Evolutionary conservation across 148 eudicot species (phyloP).

Genomic region (Spergularia marina): DNA sequence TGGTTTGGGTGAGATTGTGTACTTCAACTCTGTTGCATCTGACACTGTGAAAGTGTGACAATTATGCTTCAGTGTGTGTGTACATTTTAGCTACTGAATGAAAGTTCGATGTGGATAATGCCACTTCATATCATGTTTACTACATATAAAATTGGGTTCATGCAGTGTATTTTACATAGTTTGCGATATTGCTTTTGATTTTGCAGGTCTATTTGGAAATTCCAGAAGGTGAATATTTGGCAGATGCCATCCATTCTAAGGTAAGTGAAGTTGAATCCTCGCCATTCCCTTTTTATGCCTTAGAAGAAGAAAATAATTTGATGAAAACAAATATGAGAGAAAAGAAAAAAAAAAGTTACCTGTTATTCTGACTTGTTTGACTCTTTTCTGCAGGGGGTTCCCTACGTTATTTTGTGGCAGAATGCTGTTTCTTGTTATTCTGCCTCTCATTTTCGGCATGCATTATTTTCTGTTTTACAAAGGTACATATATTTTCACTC

Average conservation of each 20-base stretch:
- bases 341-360: not conserved
- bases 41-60: not conserved
- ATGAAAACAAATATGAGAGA: not conserved
- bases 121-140: not conserved
- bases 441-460: conserved; percentile 85
- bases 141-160: not conserved
- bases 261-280: conserved; percentile 31
- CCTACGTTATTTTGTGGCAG: conserved; percentile 86
- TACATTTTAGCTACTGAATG: conserved; percentile 1
- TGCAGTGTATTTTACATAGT: not conserved
- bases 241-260: conserved; percentile 72
- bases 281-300: not conserved
- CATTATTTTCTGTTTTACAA: conserved; percentile 77
- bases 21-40: not conserved
- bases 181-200: conserved; percentile 13
- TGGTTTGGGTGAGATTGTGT: not conserved
- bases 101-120: not conserved
- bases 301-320: not conserved
- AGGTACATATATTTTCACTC: conserved; percentile 44
- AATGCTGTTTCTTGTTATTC: conserved; percentile 56
- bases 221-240: conserved; percentile 68
- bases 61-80: not conserved
- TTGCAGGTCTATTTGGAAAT: conserved; percentile 89
- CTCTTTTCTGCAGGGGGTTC: conserved; percentile 63
- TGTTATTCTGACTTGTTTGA: conserved; percentile 3